Base-by-base conservation (phyloP, 140 eudicot genomes). In the Bidens hawaiensis region DNA sequence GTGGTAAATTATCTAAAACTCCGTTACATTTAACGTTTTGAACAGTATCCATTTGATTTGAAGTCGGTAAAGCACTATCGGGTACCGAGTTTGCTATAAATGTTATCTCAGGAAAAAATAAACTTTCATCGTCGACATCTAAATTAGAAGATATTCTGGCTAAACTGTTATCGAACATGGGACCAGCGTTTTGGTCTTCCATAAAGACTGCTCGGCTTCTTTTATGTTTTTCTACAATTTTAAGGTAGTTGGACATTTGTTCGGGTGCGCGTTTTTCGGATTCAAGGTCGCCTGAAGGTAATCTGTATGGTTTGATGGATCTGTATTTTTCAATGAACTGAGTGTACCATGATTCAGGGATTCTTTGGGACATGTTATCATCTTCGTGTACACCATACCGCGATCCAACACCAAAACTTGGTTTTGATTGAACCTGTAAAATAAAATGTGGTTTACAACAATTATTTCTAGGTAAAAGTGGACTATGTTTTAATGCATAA, bases 261-360 rank as follows among this genome's bases (percentile, higher is more conserved):
- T 83, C 96, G 26, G 99, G 96, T 49, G 90, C 82, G 45, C 99
- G 90, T 77, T 78, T 91, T 65, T 87, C 99, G 17, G 95, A 71
- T 62, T 91, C 99, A 57, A 89, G 73, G 55, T 91, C 90, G 36
- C 86, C 86, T 68, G 79, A 78, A 38, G 90, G 77, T 66, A 85
- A 62, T 51, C 81, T 61, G 67, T 87, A 87, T 9, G 95, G 91
- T 76, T 78, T 91, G 34, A 72, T 80, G 14, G 87, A 72, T 75
- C 78, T 82, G 53, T 84, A 91, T 63, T 75, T 84, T 56, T 91
- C 96, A 72, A 85, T 79, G 60, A 84, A 91, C 53, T 82, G 99
- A 46, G 31, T 73, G 55, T 91, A 85, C 99, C 99, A 91, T 65
- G 95, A 80, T 28, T 91, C 96, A 8, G 99, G 96, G 67, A 67